Percentiles rank a stretch among this genome's conserved stretches.
These are phyloP conservation scores for Boletus sp. DNA, from an alignment of 768 basidiomycete genomes.

Conservation along the genomic window DNA sequence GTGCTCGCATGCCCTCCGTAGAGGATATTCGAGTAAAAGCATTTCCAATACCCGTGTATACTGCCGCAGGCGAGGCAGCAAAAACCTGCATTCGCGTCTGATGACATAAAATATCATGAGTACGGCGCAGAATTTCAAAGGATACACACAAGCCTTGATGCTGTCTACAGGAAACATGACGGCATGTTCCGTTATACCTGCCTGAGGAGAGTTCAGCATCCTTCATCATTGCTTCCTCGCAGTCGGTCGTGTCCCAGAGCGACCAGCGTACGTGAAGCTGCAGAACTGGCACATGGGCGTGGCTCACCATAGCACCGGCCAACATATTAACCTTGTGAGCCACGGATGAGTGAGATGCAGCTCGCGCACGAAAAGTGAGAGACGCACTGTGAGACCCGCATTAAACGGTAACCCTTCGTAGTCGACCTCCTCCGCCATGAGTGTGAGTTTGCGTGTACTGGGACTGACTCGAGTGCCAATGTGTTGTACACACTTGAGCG, in stretches of 20 bases:
- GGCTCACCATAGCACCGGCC: slow-evolving; percentile 89
- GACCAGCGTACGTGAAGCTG: slow-evolving; percentile 1
- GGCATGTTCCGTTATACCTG: slow-evolving; percentile 98
- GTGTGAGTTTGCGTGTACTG: slow-evolving; percentile 10
- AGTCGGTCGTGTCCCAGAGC: neutral
- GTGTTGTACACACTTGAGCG: slow-evolving; percentile 6
- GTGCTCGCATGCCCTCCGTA: slow-evolving; percentile 85
- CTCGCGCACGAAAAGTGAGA: slow-evolving; percentile 6
- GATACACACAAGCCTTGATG: slow-evolving; percentile 74
- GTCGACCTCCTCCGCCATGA: slow-evolving; percentile 49
- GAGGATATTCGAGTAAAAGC: slow-evolving; percentile 91
- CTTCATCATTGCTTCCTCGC: neutral
- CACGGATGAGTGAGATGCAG: slow-evolving; percentile 15
- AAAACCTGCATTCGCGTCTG: slow-evolving; percentile 99
- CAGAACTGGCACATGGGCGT: slow-evolving; percentile 2
- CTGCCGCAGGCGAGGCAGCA: slow-evolving; percentile 76
- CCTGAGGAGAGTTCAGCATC: slow-evolving; percentile 49
- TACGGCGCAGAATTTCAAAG: neutral
- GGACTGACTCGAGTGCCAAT: slow-evolving; percentile 5
- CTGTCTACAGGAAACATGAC: slow-evolving; percentile 99
- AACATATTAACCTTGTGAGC: slow-evolving; percentile 84
- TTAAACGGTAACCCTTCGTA: slow-evolving; percentile 72
- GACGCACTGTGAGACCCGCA: slow-evolving; percentile 67
- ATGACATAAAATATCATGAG: slow-evolving; percentile 6
- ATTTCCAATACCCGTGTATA: slow-evolving; percentile 88